Conservation (phyloP, 1,139 yeast species). For the Magnusiomyces ingens region DNA sequence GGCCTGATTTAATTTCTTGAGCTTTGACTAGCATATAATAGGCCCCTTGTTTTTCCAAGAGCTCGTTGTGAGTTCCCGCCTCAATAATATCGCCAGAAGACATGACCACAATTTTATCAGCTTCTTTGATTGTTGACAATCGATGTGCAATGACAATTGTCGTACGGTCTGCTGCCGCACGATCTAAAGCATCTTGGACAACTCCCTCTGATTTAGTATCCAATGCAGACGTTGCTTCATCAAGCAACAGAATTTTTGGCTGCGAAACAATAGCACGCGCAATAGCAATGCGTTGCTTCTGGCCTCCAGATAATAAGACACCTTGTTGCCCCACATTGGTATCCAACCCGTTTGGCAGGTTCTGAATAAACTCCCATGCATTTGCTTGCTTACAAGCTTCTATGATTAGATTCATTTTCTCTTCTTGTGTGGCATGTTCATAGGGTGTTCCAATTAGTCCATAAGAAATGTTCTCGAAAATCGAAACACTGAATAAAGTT, state of each 20-base stretch:
- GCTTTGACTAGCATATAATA: slow-evolving; percentile 35
- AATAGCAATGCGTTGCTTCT: slow-evolving; percentile 81
- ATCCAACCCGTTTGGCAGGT: slow-evolving; percentile 39
- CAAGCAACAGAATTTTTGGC: slow-evolving; percentile 57
- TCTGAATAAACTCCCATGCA: slow-evolving; percentile 37
- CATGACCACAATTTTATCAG: slow-evolving; percentile 42
- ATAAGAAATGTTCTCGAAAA: slow-evolving; percentile 71
- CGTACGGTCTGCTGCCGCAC: slow-evolving; percentile 57
- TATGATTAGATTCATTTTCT: slow-evolving; percentile 29
- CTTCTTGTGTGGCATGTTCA: slow-evolving; percentile 37
- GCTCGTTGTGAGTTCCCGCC: slow-evolving; percentile 37
- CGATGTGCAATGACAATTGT: slow-evolving; percentile 79
- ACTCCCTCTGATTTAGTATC: slow-evolving; percentile 60
- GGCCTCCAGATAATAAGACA: slow-evolving; percentile 67
- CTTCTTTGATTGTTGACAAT: slow-evolving; percentile 59
- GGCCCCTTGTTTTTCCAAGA: slow-evolving; percentile 31
- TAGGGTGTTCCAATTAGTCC: slow-evolving; percentile 54
- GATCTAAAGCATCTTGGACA: slow-evolving; percentile 47
- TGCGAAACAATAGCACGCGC: slow-evolving; percentile 70
- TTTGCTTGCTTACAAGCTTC: slow-evolving; percentile 37
- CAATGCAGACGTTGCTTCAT: slow-evolving; percentile 76
- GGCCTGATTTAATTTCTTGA: slow-evolving; percentile 24
- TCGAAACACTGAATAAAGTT: slow-evolving; percentile 67
- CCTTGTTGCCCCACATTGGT: slow-evolving; percentile 54
- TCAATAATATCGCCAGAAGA: slow-evolving; percentile 37